These are phyloP conservation scores for Tieghemostelium lacteum DNA, from an alignment of 78 protist species.

Conservation along the genomic window DNA sequence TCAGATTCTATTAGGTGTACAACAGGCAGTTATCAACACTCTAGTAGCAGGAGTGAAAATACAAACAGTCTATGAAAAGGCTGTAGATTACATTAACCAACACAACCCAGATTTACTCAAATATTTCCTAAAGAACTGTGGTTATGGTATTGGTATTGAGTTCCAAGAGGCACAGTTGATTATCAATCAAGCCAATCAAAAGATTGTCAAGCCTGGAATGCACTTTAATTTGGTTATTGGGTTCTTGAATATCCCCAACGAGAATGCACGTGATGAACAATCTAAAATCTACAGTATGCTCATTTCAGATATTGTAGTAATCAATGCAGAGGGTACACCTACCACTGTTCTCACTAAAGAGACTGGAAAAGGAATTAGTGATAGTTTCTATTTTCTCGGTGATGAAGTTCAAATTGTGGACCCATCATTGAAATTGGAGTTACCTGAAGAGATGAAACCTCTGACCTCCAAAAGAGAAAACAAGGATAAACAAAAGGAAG, in stretches of 20 bases:
- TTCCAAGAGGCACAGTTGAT: constrained; percentile 59
- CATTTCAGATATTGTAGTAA: constrained; percentile 85
- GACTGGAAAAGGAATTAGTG: constrained; percentile 22
- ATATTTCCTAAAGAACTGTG: constrained; percentile 61
- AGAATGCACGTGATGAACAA: constrained; percentile 24
- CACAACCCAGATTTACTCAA: constrained; percentile 31
- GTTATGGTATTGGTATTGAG: constrained; percentile 87
- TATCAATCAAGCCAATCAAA: constrained; percentile 43
- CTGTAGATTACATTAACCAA: constrained; percentile 14
- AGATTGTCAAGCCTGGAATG: constrained; percentile 81
- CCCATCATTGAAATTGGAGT: constrained; percentile 33
- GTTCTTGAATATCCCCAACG: constrained; percentile 52
- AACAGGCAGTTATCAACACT: constrained; percentile 20
- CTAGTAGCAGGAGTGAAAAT: constrained; percentile 25
- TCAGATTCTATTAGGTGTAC: constrained; percentile 27
- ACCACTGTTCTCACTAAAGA: constrained; percentile 44
- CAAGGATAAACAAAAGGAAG: constrained; percentile 32
- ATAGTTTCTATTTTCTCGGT: constrained; percentile 42
- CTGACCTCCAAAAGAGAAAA: constrained; percentile 46
- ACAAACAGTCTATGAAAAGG: constrained; percentile 48
- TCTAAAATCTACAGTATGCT: constrained; percentile 31
- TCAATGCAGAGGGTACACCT: constrained; percentile 68
- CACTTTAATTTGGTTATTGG: constrained; percentile 80
- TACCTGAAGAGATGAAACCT: constrained; percentile 47
- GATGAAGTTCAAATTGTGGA: constrained; percentile 26